These are phyloP conservation scores for Cyclotella distinguenda DNA, from an alignment of 108 stramenopile species.

Conservation along the genomic window DNA sequence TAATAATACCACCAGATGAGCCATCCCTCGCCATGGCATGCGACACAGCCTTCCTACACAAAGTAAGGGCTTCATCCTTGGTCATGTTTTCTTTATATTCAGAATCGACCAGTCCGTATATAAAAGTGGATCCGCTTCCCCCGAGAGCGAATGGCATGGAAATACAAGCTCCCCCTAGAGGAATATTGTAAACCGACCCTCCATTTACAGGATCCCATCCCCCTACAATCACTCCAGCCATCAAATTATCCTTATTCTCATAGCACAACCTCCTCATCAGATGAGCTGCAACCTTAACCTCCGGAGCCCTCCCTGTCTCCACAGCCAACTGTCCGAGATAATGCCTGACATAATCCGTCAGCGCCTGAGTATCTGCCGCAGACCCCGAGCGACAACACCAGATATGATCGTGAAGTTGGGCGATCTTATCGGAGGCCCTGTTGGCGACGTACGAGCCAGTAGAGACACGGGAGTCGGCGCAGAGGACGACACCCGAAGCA, in stretches of 20 bases:
- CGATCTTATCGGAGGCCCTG: conserved; percentile 94
- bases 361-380: conserved; percentile 97
- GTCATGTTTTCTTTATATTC: conserved; percentile 82
- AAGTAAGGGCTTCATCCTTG: conserved; percentile 78
- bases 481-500: conserved; percentile 93
- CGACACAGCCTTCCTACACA: conserved; percentile 85
- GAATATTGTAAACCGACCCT: conserved; percentile 85
- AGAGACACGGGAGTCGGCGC: conserved; percentile 96
- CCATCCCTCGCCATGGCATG: conserved; percentile 99
- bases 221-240: conserved; percentile 96
- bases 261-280: conserved; percentile 87
- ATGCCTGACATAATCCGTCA: conserved; percentile 90
- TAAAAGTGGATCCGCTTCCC: conserved; percentile 92
- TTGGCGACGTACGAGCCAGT: conserved; percentile 97
- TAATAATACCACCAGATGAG: conserved; percentile 93
- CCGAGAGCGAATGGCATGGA: conserved; percentile 92
- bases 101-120: conserved; percentile 91
- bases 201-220: conserved; percentile 95
- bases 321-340: conserved; percentile 81
- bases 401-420: conserved; percentile 89
- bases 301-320: conserved; percentile 86
- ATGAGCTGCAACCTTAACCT: conserved; percentile 92
- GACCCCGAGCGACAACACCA: conserved; percentile 93
- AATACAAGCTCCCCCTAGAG: conserved; percentile 92
- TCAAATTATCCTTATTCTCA: conserved; percentile 93